Base-by-base conservation (phyloP, 176 grass and related monocot genomes). In the Carex scoparia region DNA sequence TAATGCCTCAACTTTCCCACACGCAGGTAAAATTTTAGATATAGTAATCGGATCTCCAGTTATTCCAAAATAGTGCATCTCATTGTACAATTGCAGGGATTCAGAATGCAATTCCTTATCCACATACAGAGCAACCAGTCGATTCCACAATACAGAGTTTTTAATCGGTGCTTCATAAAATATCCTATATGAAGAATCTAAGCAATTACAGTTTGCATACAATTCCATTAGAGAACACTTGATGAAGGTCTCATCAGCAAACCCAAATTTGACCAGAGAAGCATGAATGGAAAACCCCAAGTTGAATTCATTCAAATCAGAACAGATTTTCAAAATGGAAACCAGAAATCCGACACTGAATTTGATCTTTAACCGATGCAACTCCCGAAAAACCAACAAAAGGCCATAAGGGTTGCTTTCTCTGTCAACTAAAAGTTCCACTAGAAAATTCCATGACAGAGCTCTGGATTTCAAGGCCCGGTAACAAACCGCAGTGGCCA, bases 121-220 rank as follows among this genome's bases (percentile, higher is more conserved):
- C 0, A 89, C 90, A 69, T 89, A 87, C 79, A 94, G 57, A 70
- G 87, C 82, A 10, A 97, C 88, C 44, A 90, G 89, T 69, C 91
- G 93, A 84, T 97, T 97, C 94, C 91, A 97, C 62, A 97, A 86
- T 54, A 94, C 89, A 5, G 79, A 33, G 74, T 97, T 92, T 68
- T 84, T 68, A 48, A 11, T 74, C 0, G 61, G 65, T 1, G 71
- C 72, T 33, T 90, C 92, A 66, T 78, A 54, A 14, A 94, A 92
- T 48, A 97, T 42, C n/a, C 85, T 79, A 13, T 84, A 28, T 30
- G 86, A 44, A 1, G 86, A 94, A 9, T 82, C 58, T 16, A 33
- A 35, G 10, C 88, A 79, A 12, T 89, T 87, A 56, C 89, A 88
- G 61, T 62, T 84, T 40, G 85, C 88, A 53, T 94, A 91, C 57